These are phyloP conservation scores for Chimonanthus salicifolius DNA, from an alignment of 164 flowering plant species.

Conservation along the genomic window DNA sequence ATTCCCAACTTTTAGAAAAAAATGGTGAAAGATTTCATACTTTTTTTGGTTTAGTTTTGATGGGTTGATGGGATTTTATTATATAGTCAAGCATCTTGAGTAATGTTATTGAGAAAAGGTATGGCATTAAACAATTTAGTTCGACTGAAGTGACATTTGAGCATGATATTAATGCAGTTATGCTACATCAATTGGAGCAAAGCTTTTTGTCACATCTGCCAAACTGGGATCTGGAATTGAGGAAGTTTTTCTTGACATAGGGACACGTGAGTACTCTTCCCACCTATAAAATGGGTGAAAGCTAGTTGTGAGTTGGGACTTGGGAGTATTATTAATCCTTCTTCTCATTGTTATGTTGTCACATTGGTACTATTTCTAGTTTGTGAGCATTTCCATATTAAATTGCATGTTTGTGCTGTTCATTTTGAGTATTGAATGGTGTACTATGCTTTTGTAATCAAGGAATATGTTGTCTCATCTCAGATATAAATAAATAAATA, in stretches of 20 bases:
- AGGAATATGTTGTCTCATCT: no score
- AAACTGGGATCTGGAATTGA: conserved; percentile 29
- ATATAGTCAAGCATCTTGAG: background rate
- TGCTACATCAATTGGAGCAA: conserved; percentile 28
- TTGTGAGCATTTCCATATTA: no score
- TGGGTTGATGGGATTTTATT: background rate
- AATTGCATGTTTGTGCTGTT: no score
- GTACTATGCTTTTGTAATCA: no score
- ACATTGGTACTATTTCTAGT: no score
- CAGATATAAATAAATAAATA: no score
- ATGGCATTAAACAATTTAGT: background rate
- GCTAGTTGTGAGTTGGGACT: no score
- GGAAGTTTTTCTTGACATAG: conserved; percentile 31
- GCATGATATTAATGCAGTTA: conserved; percentile 16
- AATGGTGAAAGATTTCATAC: background rate
- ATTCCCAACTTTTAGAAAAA: no score
- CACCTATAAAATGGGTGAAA: no score
- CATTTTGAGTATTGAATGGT: no score
- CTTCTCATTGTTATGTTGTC: no score
- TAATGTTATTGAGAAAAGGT: background rate
- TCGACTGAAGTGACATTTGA: background rate
- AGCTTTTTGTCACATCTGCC: conserved; percentile 27
- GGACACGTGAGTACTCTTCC: conserved; percentile 19
- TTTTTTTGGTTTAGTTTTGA: background rate
- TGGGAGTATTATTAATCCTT: no score